Conservation (phyloP, 495 filamentous ascomycete species). For the Articulospora tetracladia region DNA sequence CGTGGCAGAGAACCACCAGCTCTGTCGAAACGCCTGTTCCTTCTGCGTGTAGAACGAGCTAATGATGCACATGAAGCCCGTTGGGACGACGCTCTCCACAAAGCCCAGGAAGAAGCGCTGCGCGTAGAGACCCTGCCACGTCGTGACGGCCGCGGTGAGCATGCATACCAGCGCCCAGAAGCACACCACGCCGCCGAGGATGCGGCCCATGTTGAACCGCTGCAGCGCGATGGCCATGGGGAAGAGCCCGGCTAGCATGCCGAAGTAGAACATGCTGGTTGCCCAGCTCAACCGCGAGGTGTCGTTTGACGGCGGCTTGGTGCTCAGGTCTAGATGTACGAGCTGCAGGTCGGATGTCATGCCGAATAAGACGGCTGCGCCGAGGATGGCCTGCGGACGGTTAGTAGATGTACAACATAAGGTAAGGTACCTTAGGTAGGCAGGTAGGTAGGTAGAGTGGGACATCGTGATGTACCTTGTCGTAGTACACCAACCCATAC, state of each 20-base stretch:
- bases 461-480: conserved; percentile 48
- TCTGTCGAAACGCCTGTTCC: conserved; percentile 63
- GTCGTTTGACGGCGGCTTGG: conserved; percentile 49
- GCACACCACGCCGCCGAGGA: conserved; percentile 60
- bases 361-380: conserved; percentile 67
- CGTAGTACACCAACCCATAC: conserved; percentile 74
- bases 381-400: conserved; percentile 59
- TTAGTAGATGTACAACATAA: conserved; percentile 1
- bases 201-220: conserved; percentile 56
- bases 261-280: conserved; percentile 76
- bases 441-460: neutral
- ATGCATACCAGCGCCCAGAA: conserved; percentile 66
- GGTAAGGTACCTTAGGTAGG: no score
- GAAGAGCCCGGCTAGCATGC: conserved; percentile 69
- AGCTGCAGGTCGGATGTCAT: conserved; percentile 68
- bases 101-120: conserved; percentile 74
- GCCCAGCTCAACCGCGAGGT: conserved; percentile 69
- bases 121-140: conserved; percentile 59
- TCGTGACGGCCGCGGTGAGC: conserved; percentile 61
- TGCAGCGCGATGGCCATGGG: conserved; percentile 69
- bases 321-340: conserved; percentile 45
- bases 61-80: conserved; percentile 64
- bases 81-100: conserved; percentile 63
- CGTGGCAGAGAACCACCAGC: conserved; percentile 66
- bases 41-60: conserved; percentile 63